Evolutionary conservation across 2,329 filamentous ascomycete species (phyloP).

Genomic region (Cladosporium sp.): DNA sequence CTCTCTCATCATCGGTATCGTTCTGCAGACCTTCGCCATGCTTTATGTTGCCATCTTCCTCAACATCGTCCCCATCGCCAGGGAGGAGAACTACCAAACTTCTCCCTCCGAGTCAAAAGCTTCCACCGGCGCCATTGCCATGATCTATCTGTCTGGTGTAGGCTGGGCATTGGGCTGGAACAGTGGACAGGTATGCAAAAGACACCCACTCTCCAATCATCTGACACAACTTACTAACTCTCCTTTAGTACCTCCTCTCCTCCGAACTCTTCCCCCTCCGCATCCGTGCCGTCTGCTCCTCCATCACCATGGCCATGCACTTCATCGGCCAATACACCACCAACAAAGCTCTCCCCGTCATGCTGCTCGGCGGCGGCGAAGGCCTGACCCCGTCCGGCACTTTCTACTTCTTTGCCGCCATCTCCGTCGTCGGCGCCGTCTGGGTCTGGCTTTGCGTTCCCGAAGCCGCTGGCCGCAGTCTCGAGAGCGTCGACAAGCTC

Average conservation of each 20-base stretch:
- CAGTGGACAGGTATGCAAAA: constrained; percentile 29
- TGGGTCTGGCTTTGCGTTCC: constrained; percentile 73
- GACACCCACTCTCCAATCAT: constrained; percentile 50
- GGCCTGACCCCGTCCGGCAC: constrained; percentile 56
- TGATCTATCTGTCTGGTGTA: constrained; percentile 51
- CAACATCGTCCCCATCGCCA: constrained; percentile 54
- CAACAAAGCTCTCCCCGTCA: constrained; percentile 65
- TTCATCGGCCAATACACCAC: constrained; percentile 75
- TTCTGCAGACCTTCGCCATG: constrained; percentile 45
- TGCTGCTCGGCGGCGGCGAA: constrained; percentile 51
- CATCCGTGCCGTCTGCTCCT: constrained; percentile 65
- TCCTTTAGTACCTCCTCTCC: constrained; percentile 64
- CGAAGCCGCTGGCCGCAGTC: constrained; percentile 60
- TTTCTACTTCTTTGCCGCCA: constrained; percentile 68
- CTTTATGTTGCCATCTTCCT: constrained; percentile 48
- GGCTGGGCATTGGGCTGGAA: constrained; percentile 59
- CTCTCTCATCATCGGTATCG: constrained; percentile 45
- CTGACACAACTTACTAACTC: no score
- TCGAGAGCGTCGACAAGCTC: constrained; percentile 68
- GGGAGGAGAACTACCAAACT: constrained; percentile 45
- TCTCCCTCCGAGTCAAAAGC: constrained; percentile 48
- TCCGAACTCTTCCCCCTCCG: constrained; percentile 71
- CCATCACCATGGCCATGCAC: constrained; percentile 67
- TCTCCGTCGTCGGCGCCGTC: constrained; percentile 61
- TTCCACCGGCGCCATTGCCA: constrained; percentile 57